These are phyloP conservation scores for Asterophora parasitica DNA, from an alignment of 768 basidiomycete species.

Conservation along the genomic window DNA sequence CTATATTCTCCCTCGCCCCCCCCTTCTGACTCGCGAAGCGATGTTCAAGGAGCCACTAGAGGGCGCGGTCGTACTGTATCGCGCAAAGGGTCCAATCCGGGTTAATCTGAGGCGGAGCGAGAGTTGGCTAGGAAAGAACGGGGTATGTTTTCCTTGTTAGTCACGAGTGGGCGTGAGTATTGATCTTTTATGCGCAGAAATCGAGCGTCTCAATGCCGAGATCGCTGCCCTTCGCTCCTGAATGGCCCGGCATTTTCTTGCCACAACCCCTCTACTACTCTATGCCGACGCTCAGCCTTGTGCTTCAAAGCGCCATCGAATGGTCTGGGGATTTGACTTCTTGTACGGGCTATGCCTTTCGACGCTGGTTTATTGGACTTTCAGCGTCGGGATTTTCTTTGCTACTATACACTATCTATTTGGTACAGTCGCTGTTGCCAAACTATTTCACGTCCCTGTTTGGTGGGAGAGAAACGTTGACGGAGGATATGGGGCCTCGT, in stretches of 20 bases:
- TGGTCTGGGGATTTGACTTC: no score
- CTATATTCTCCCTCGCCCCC: neutral
- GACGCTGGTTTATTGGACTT: no score
- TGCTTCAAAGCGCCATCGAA: no score
- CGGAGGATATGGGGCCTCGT: no score
- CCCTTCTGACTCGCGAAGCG: constrained; percentile 6
- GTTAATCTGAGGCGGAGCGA: neutral
- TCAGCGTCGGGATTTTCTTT: no score
- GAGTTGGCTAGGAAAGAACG: constrained; percentile 3
- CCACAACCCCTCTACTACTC: neutral
- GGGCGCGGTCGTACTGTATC: constrained; percentile 4
- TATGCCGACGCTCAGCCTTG: neutral
- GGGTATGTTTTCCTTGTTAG: neutral
- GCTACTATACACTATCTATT: no score
- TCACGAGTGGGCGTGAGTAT: neutral
- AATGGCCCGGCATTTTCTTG: neutral
- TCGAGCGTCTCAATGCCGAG: constrained; percentile 3
- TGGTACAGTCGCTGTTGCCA: no score
- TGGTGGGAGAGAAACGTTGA: no score
- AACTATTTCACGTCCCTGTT: no score
- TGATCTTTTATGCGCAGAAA: neutral
- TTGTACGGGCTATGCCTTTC: no score
- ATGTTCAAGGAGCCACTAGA: constrained; percentile 9
- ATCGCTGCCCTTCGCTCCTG: constrained; percentile 2
- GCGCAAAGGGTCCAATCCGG: neutral